Base-by-base conservation (phyloP, 495 filamentous ascomycete species). In the Talaromyces wortmannii region DNA sequence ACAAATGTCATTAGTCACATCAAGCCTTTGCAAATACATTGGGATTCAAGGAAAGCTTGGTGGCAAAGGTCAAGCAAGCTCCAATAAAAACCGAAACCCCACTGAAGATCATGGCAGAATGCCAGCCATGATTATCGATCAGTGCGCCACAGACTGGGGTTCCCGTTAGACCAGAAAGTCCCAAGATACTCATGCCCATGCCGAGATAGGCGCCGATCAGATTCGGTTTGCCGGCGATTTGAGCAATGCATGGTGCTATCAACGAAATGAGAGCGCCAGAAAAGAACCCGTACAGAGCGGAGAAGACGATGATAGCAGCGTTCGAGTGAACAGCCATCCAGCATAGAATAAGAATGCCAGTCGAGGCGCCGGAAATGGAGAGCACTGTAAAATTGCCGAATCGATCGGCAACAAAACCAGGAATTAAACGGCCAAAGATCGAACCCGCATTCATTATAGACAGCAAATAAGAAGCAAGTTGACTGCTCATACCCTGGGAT, bases 191-290 rank as follows among this genome's bases (percentile, higher is more conserved):
- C 55, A 84, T 83, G 6, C 66, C 64, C 79, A 85, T 83, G 0
- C 84, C 84, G 66, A 87, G 77, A 49, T 82, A 74, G 5, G 79
- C 78, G 0, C 85, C 83, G 23, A 87, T 75, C 7, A 81, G 64
- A 42, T 73, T 57, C 32, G 40, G 48, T 46, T 57, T 43, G 2
- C 55, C 55, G 5, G 62, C 33, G 15, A 58, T 47, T 10, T 46
- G 46, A 2, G 50, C 57, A 29, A 62, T 57, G 15, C 55, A 58
- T 4, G 57, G 32, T 4, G 60, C 52, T 10, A 58, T 52, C 7
- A 87, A 63, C 6, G 76, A 78, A 45, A 87, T 77, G 61, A 83
- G 81, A 10, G 78, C 79, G 5, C 85, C 85, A 0, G 82, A 85
- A 3, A 78, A 71, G 62, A 87, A 84, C 0, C 86, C 86, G 61